phyloP scores from a whole-genome alignment of 2,329 filamentous ascomycete genomes.

The Pyrenophora tritici-repentis region DNA sequence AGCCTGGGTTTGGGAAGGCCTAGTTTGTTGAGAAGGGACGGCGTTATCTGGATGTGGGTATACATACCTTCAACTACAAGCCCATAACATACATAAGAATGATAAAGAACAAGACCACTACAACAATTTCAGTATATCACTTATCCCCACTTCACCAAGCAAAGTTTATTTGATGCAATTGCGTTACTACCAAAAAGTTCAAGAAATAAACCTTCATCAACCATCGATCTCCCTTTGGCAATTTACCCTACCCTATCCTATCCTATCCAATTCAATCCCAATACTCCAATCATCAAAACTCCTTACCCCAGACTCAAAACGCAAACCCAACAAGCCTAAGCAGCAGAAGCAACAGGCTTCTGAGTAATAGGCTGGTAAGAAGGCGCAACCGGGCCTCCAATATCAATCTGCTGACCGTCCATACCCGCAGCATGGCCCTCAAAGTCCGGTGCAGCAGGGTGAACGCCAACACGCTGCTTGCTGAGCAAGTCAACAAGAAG shows the following conservation, averaged over 20 bases:
- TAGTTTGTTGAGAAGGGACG: too few relatives aligned
- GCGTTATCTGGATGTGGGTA: too few relatives aligned
- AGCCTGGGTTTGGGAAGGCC: slow-evolving; percentile 40
- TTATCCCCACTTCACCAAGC: neutral
- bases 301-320: slow-evolving; percentile 4
- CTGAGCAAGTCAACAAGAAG: slow-evolving; percentile 88
- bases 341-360: slow-evolving; percentile 39
- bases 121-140: neutral
- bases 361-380: slow-evolving; percentile 39
- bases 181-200: neutral
- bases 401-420: slow-evolving; percentile 34
- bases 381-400: slow-evolving; percentile 36
- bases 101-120: too few relatives aligned
- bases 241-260: too few relatives aligned
- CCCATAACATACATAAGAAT: too few relatives aligned
- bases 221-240: too few relatives aligned
- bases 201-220: too few relatives aligned
- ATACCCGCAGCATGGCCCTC: slow-evolving; percentile 37
- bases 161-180: neutral
- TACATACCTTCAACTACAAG: neutral
- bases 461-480: slow-evolving; percentile 92
- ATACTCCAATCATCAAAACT: neutral
- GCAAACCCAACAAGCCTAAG: slow-evolving; percentile 15
- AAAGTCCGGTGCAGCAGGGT: slow-evolving; percentile 47
- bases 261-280: too few relatives aligned